Conservation (phyloP, 2,329 filamentous ascomycete genomes). For the Penicillium olsonii region DNA sequence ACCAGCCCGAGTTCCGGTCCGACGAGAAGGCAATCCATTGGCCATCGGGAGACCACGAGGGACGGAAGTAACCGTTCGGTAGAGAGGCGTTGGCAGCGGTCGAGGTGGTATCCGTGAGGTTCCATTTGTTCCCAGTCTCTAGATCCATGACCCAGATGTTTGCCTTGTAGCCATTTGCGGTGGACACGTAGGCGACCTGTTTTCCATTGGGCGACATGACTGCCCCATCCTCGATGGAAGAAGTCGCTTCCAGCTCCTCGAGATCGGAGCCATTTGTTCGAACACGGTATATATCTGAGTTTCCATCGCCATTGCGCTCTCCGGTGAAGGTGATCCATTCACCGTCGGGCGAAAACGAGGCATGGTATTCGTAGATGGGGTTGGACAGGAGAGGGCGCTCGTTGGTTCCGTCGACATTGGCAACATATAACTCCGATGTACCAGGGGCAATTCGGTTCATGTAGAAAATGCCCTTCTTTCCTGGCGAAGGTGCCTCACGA, state of each 20-base stretch:
- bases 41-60: conserved; percentile 44
- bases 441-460: conserved; percentile 18
- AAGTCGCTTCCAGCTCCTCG: conserved; percentile 35
- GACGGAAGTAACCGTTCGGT: conserved; percentile 40
- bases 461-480: conserved; percentile 5
- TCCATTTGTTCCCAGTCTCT: conserved; percentile 31
- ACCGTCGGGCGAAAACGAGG: conserved; percentile 41
- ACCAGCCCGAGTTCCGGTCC: conserved; percentile 47
- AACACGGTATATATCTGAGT: conserved; percentile 46
- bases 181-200: conserved; percentile 45
- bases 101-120: conserved; percentile 33
- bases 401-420: conserved; percentile 43
- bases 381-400: conserved; percentile 34
- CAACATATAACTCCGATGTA: conserved; percentile 29
- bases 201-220: conserved; percentile 44
- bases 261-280: conserved; percentile 39
- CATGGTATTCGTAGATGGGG: conserved; percentile 41
- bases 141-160: conserved; percentile 48
- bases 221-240: conserved; percentile 42
- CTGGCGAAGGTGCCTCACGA: background rate
- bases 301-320: conserved; percentile 44
- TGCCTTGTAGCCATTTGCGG: conserved; percentile 36
- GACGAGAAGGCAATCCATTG: conserved; percentile 46
- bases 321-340: conserved; percentile 45
- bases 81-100: conserved; percentile 1